Percentiles rank a stretch among this genome's conserved stretches.
Evolutionary conservation across 768 basidiomycete species (phyloP).

Genomic region (Hemileccinum impolitum): DNA sequence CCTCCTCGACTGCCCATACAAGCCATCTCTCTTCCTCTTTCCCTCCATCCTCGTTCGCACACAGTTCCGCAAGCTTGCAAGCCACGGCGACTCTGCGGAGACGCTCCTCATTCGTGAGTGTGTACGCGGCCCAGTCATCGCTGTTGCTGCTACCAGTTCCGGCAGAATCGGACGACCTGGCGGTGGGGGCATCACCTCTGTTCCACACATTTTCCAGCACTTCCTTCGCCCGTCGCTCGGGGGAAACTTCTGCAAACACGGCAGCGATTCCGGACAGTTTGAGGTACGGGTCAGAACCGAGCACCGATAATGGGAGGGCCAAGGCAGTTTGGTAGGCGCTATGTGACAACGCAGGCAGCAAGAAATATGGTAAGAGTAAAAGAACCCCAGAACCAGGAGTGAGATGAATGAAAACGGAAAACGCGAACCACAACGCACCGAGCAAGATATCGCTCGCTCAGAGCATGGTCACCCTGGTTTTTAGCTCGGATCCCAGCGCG

Average conservation of each 20-base stretch:
- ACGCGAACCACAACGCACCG: slow-evolving; percentile 39
- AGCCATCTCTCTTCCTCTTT: slow-evolving; percentile 44
- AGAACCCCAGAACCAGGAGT: neutral
- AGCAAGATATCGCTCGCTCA: slow-evolving; percentile 50
- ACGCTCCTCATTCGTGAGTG: slow-evolving; percentile 35
- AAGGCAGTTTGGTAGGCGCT: slow-evolving; percentile 59
- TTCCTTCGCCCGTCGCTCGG: slow-evolving; percentile 25
- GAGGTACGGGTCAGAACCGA: slow-evolving; percentile 49
- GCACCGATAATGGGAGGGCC: slow-evolving; percentile 35
- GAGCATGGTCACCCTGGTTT: slow-evolving; percentile 49
- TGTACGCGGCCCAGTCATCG: slow-evolving; percentile 21
- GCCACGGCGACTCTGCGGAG: slow-evolving; percentile 44
- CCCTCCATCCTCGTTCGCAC: slow-evolving; percentile 24
- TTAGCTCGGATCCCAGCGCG: slow-evolving; percentile 64
- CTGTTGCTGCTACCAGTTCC: neutral
- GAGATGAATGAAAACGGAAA: neutral
- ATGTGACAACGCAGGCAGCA: neutral
- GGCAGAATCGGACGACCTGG: neutral
- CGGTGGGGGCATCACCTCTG: slow-evolving; percentile 2
- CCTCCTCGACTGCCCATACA: slow-evolving; percentile 42
- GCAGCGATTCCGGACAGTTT: slow-evolving; percentile 69
- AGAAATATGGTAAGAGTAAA: neutral
- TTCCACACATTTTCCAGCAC: slow-evolving; percentile 25
- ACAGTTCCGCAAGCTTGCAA: slow-evolving; percentile 44
- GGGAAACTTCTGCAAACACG: slow-evolving; percentile 50